Percentiles rank a stretch among this genome's conserved stretches.
phyloP scores from a whole-genome alignment of 345 rosid species.

The Ceriops decandra region DNA sequence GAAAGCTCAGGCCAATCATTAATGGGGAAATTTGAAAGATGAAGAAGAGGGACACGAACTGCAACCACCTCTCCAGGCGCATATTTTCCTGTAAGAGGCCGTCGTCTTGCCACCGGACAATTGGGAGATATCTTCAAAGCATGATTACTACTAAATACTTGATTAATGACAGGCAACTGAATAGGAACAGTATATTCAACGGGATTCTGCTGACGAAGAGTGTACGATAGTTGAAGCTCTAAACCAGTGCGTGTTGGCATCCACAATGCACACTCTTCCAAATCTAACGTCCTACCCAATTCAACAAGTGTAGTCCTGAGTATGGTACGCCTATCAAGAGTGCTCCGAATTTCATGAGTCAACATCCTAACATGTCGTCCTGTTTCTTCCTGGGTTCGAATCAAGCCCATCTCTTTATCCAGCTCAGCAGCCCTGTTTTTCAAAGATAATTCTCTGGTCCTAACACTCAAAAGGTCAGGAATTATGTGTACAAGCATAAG shows the following conservation, averaged over 20 bases:
- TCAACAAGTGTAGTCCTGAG: conserved; percentile 90
- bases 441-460: conserved; percentile 81
- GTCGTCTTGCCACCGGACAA: conserved; percentile 79
- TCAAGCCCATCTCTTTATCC: conserved; percentile 95
- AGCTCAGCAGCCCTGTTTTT: conserved; percentile 96
- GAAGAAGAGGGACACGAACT: conserved; percentile 93
- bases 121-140: conserved; percentile 86
- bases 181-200: conserved; percentile 92
- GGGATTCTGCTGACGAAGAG: conserved; percentile 93
- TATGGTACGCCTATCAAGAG: conserved; percentile 87
- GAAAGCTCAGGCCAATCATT: conserved; percentile 99
- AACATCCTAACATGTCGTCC: conserved; percentile 98
- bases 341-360: conserved; percentile 92
- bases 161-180: conserved; percentile 87
- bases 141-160: conserved; percentile 67
- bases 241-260: conserved; percentile 98
- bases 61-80: conserved; percentile 94
- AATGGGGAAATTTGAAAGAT: conserved; percentile 91
- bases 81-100: conserved; percentile 78
- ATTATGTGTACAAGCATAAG: conserved; percentile 98
- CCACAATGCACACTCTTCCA: conserved; percentile 99
- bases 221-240: conserved; percentile 88
- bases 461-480: conserved; percentile 86
- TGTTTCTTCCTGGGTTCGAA: conserved; percentile 93
- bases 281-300: conserved; percentile 76